Evolutionary conservation across 2,329 filamentous ascomycete species (phyloP).

Genomic region (Hypoxylon sp.): DNA sequence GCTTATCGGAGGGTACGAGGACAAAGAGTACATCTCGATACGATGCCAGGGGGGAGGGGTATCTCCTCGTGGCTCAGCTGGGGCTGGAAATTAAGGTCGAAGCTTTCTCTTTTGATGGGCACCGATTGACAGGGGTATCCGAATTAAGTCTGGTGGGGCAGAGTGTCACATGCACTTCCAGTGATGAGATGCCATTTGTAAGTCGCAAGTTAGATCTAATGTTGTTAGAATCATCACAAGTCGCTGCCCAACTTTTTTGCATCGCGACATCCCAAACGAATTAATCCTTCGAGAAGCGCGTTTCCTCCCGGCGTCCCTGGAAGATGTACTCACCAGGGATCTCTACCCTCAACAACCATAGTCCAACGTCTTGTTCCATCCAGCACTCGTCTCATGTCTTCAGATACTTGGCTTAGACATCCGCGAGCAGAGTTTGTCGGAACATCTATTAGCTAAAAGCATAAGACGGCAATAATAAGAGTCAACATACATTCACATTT

Average conservation of each 20-base stretch:
- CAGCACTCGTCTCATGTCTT: constrained; percentile 39
- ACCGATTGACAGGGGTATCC: constrained; percentile 28
- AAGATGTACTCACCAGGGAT: constrained; percentile 35
- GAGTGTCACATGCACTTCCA: constrained; percentile 40
- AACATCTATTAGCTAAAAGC: constrained; percentile 5
- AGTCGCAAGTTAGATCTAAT: constrained; percentile 6
- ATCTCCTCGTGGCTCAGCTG: constrained; percentile 38
- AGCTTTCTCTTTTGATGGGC: constrained; percentile 13
- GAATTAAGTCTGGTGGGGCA: constrained; percentile 27
- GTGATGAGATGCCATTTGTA: constrained; percentile 27
- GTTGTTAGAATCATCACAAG: constrained; percentile 5
- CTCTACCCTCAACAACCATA: constrained; percentile 26
- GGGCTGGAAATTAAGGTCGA: constrained; percentile 23
- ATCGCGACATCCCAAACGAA: neutral
- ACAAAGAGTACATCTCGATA: neutral
- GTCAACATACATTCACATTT: neutral
- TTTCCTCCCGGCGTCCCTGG: constrained; percentile 6
- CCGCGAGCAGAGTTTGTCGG: constrained; percentile 29
- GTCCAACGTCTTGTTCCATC: constrained; percentile 15
- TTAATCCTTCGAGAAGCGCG: neutral
- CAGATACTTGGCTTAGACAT: constrained; percentile 30
- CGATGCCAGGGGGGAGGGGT: neutral
- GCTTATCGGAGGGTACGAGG: constrained; percentile 20
- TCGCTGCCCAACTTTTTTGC: neutral
- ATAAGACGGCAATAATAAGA: constrained; percentile 6